Conservation (phyloP, 352 stramenopile species). For the Pilasporangium apinafurcum region DNA sequence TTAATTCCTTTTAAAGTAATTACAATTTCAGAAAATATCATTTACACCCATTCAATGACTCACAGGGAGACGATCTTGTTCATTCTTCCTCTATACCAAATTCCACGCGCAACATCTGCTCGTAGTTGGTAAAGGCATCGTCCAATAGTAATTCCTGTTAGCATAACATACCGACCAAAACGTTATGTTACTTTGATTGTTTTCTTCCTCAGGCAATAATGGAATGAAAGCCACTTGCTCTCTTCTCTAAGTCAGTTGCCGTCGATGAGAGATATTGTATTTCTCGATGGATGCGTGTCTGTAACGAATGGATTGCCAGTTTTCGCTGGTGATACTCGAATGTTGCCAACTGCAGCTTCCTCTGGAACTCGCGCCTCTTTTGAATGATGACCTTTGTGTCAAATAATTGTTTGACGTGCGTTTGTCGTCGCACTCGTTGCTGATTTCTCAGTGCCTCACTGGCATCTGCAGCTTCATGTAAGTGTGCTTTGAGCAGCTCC, state of each 20-base stretch:
- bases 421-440: slow-evolving; percentile 10
- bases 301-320: slow-evolving; percentile 45
- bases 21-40: slow-evolving; percentile 3
- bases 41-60: neutral
- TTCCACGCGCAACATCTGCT: slow-evolving; percentile 29
- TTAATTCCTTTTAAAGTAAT: slow-evolving; percentile 57
- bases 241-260: slow-evolving; percentile 29
- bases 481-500: slow-evolving; percentile 6
- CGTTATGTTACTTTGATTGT: slow-evolving; percentile 5
- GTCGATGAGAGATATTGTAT: slow-evolving; percentile 51
- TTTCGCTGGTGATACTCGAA: slow-evolving; percentile 54
- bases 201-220: neutral
- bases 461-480: slow-evolving; percentile 3
- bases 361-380: slow-evolving; percentile 21
- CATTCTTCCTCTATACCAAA: slow-evolving; percentile 14
- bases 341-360: slow-evolving; percentile 19
- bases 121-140: slow-evolving; percentile 49
- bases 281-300: slow-evolving; percentile 39
- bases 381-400: slow-evolving; percentile 1
- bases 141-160: slow-evolving; percentile 52
- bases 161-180: slow-evolving; percentile 9
- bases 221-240: slow-evolving; percentile 14
- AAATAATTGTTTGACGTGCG: slow-evolving; percentile 11
- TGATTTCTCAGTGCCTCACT: slow-evolving; percentile 11
- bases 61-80: neutral